Evolutionary conservation across 371 early-diverging fungal genomes (phyloP).

Genomic region (Neoconidiobolus thromboides): DNA sequence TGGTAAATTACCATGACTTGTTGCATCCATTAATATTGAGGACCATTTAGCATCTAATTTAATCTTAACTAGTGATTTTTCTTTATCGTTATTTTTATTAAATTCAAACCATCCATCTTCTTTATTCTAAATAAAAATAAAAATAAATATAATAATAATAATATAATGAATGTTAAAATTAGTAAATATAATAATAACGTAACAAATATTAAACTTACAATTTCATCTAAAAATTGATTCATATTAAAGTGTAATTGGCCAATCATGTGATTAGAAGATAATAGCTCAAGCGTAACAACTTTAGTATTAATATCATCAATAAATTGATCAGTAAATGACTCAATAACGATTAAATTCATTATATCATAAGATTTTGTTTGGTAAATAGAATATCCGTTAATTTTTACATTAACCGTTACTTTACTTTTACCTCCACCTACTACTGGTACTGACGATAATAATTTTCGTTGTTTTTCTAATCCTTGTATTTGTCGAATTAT

Average conservation of each 20-base stretch:
- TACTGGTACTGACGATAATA: neutral
- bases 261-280: neutral
- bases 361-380: neutral
- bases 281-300: neutral
- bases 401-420: neutral
- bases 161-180: no score
- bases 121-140: no score
- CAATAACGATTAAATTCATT: neutral
- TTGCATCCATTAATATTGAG: neutral
- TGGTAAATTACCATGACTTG: neutral
- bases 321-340: neutral
- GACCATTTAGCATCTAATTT: slow-evolving; percentile 2
- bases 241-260: neutral
- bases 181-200: neutral
- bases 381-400: neutral
- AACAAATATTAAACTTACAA: neutral
- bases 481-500: slow-evolving; percentile 4
- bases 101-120: neutral
- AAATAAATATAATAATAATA: no score
- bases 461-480: slow-evolving; percentile 17
- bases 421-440: neutral
- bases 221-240: neutral
- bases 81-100: neutral
- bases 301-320: neutral
- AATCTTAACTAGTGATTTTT: neutral